Conservation (phyloP, 148 eudicot species). For the Rhododendron ovatum region DNA sequence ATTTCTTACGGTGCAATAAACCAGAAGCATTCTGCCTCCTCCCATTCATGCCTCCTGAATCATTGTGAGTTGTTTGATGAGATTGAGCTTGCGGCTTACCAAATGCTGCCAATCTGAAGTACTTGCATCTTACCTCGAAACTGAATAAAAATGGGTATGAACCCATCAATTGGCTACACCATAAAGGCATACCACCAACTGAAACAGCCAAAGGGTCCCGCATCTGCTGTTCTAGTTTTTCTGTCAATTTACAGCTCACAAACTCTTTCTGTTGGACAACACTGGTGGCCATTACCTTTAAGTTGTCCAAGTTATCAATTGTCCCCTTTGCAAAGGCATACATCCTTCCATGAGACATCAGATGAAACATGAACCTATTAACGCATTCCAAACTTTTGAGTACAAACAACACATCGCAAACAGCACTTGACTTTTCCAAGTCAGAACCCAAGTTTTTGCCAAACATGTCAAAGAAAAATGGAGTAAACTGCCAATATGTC, state of each 20-base stretch:
- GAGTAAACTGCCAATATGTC: slow-evolving; percentile 27
- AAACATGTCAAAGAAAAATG: slow-evolving; percentile 38
- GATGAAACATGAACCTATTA: slow-evolving; percentile 59
- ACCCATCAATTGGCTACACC: slow-evolving; percentile 77
- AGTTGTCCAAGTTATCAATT: slow-evolving; percentile 43
- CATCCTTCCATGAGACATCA: slow-evolving; percentile 52
- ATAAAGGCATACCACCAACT: slow-evolving; percentile 74
- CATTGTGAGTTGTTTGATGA: slow-evolving; percentile 27
- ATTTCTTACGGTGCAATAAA: slow-evolving; percentile 59
- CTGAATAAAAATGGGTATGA: slow-evolving; percentile 73
- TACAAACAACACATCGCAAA: slow-evolving; percentile 55
- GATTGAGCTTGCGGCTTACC: slow-evolving; percentile 43
- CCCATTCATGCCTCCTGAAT: slow-evolving; percentile 35
- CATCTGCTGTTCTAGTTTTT: slow-evolving; percentile 87
- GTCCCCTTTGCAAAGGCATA: slow-evolving; percentile 58
- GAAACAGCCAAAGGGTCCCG: slow-evolving; percentile 70
- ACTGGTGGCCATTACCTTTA: slow-evolving; percentile 40
- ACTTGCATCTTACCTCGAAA: slow-evolving; percentile 82
- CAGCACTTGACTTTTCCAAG: slow-evolving; percentile 44
- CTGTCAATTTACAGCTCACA: slow-evolving; percentile 72
- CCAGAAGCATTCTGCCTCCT: slow-evolving; percentile 44
- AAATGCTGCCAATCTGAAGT: slow-evolving; percentile 73
- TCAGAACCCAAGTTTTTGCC: slow-evolving; percentile 36
- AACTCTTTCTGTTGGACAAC: slow-evolving; percentile 54
- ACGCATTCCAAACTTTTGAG: slow-evolving; percentile 71